phyloP scores from a whole-genome alignment of 768 basidiomycete genomes.

The Kwoniella dejecticola region DNA sequence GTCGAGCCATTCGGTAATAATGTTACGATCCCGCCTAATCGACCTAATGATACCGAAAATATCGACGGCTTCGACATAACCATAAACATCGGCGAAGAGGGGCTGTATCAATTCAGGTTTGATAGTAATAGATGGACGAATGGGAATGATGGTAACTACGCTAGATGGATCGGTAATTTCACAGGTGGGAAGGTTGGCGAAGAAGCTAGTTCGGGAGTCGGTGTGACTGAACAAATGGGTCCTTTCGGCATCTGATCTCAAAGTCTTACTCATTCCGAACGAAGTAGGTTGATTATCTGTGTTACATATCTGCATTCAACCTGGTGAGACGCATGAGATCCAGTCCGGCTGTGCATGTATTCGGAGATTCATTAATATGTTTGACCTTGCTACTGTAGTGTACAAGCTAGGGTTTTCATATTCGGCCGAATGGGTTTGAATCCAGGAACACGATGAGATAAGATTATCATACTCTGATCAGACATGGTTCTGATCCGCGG shows the following conservation, averaged over 20 bases:
- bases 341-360: no score
- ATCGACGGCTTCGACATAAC: slow-evolving; percentile 11
- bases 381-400: no score
- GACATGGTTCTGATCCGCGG: no score
- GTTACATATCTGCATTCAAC: no score
- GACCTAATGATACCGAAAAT: slow-evolving; percentile 6
- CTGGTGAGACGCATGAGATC: no score
- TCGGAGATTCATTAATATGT: no score
- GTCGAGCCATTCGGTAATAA: slow-evolving; percentile 5
- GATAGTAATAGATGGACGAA: slow-evolving; percentile 1
- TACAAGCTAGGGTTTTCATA: no score
- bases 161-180: slow-evolving; percentile 15
- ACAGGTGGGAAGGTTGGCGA: background rate
- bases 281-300: no score
- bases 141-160: slow-evolving; percentile 3
- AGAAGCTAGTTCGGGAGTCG: background rate
- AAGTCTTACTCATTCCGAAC: no score
- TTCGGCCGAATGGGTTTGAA: no score
- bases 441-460: no score
- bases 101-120: slow-evolving; percentile 4
- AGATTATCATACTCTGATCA: no score
- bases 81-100: background rate
- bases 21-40: slow-evolving; percentile 1
- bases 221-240: slow-evolving; percentile 10
- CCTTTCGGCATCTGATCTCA: background rate